phyloP scores from a whole-genome alignment of 805 yeast species.

The Starmerella riodocensis region DNA sequence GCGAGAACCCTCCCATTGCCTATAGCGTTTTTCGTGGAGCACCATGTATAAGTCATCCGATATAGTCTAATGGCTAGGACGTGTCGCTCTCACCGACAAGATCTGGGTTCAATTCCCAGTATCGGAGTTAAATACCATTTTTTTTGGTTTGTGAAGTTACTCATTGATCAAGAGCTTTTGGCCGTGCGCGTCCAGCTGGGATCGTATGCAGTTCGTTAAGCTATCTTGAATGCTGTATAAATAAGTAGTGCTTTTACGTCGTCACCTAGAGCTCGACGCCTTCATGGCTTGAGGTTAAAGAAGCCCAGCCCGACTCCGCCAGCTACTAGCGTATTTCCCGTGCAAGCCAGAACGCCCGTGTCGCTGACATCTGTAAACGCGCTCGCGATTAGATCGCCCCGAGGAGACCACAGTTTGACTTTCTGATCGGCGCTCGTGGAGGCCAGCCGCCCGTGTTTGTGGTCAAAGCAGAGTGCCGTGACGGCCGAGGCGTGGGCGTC shows the following conservation, averaged over 20 bases:
- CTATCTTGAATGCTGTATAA: too few species aligned
- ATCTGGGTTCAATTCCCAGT: constrained; percentile 19
- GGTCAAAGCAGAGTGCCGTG: constrained; percentile 40
- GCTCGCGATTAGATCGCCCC: constrained; percentile 28
- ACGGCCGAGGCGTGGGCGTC: constrained; percentile 80
- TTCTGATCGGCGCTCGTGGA: constrained; percentile 79
- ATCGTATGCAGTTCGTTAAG: too few species aligned
- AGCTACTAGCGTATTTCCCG: constrained; percentile 1
- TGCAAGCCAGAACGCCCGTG: constrained; percentile 49
- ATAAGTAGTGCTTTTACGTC: too few species aligned
- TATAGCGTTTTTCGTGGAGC: too few species aligned
- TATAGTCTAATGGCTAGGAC: constrained; percentile 20
- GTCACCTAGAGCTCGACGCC: too few species aligned
- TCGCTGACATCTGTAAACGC: constrained; percentile 77
- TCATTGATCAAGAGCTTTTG: not conserved
- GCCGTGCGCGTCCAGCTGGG: too few species aligned
- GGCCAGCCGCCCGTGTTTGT: constrained; percentile 24
- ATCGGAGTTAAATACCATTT: constrained; percentile 12
- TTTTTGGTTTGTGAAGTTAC: too few species aligned
- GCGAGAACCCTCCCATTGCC: too few species aligned
- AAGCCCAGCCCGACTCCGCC: constrained; percentile 19
- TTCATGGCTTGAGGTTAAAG: not conserved
- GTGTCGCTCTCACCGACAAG: constrained; percentile 20
- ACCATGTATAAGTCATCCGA: constrained; percentile 9
- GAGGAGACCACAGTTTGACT: constrained; percentile 47